These are phyloP conservation scores for Ajuga chamaepitys DNA, from an alignment of 257 asterid species.

Conservation along the genomic window DNA sequence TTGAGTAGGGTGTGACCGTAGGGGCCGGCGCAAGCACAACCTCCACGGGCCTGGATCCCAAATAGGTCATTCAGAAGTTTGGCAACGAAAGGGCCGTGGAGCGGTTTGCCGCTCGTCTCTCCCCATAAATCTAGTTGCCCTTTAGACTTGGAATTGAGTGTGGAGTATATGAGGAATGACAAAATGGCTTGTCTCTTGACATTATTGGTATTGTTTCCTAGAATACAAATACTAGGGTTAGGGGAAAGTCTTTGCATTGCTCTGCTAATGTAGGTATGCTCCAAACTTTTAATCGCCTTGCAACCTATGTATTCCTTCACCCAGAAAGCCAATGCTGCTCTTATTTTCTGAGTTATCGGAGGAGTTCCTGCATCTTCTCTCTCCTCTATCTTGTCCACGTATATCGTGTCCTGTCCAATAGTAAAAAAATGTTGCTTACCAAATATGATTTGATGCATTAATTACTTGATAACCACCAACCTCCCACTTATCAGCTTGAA, in stretches of 20 bases:
- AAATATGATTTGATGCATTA: too few species aligned
- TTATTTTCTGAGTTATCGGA: slow-evolving; percentile 46
- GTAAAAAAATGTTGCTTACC: too few species aligned
- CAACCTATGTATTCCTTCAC: slow-evolving; percentile 51
- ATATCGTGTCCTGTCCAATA: slow-evolving; percentile 63
- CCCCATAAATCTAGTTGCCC: background rate
- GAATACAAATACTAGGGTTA: slow-evolving; percentile 30
- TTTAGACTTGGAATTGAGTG: background rate
- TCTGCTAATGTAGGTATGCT: slow-evolving; percentile 27
- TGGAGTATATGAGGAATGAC: slow-evolving; percentile 46
- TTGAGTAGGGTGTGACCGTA: slow-evolving; percentile 55
- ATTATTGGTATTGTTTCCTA: slow-evolving; percentile 47
- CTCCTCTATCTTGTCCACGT: slow-evolving; percentile 47
- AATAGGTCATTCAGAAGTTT: slow-evolving; percentile 66
- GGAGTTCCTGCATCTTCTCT: slow-evolving; percentile 87
- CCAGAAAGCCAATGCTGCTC: slow-evolving; percentile 65
- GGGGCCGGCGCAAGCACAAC: slow-evolving; percentile 79
- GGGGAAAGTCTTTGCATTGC: slow-evolving; percentile 39
- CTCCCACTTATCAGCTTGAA: too few species aligned
- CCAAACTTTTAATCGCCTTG: slow-evolving; percentile 25
- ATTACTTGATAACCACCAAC: too few species aligned
- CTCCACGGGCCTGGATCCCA: slow-evolving; percentile 77
- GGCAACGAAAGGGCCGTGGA: slow-evolving; percentile 63
- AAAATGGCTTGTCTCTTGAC: slow-evolving; percentile 46
- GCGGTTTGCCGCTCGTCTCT: slow-evolving; percentile 34